Base-by-base conservation (phyloP, 352 stramenopile species). In the Phytophthora sansomeana region DNA sequence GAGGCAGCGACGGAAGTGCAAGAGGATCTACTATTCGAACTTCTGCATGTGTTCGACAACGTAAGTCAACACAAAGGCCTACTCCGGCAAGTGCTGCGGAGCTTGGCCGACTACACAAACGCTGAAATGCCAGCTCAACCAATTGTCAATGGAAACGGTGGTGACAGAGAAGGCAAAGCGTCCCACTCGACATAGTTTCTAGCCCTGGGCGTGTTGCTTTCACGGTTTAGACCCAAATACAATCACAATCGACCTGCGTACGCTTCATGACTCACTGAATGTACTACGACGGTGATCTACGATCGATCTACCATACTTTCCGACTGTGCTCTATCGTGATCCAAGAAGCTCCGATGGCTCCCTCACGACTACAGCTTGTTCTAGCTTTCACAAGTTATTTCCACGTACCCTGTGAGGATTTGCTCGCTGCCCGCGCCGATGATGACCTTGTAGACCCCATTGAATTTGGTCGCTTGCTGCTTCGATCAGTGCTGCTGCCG, bases 11-110 rank as follows among this genome's bases (percentile, higher is more conserved):
- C 74, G 11, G 84, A 91, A 32, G 52, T 69, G 9, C 75, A 78
- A 60, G 84, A 96, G 42, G 85, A 93, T 52, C 55, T 90, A 30
- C 64, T 96, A 3, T 89, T 96, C 42, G 86, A 96, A 46, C 83
- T 94, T 29, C 54, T 96, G 38, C 83, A 93, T 43, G 71, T 78
- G 44, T 89, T 94, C 58, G 88, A 96, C 55, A 87, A 65, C 29
- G 75, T 96, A 13, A 88, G 70, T 46, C 69, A 89, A 67, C 75
- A 93, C 28, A 75, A 84, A 47, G 75, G 68, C 2, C 59, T 95
- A 21, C 75, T 96, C 33, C 63, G 52, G 16, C 81, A 89, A 80
- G 84, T 96, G 38, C 72, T 96, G 39, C 63, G 80, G 49, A 87
- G 78, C 32, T 48, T 90, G 54, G 72, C 84, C 17, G 71, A 80